Percentiles rank a stretch among this genome's conserved stretches.
Evolutionary conservation across 352 stramenopile genomes (phyloP).

Genomic region (Globisporangium recalcitrans): DNA sequence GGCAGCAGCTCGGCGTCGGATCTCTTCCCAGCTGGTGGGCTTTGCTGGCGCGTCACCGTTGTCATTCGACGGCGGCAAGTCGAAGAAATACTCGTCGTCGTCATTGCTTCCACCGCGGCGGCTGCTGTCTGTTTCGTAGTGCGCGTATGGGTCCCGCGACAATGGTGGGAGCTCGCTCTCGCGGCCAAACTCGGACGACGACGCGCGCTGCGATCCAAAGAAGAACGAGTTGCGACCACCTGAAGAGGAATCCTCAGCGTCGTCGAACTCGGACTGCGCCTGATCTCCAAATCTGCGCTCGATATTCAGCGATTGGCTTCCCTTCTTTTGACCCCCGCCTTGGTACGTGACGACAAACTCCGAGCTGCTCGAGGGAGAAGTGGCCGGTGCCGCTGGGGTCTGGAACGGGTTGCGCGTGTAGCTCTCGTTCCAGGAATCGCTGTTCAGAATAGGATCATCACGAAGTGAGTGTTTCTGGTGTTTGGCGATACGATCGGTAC

Average conservation of each 20-base stretch:
- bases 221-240: conserved; percentile 40
- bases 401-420: conserved; percentile 14
- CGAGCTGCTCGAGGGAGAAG: neutral
- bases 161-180: conserved; percentile 24
- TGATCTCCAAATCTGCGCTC: neutral
- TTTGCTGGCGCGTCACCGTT: conserved; percentile 27
- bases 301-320: neutral
- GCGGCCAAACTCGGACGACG: conserved; percentile 1
- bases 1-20: conserved; percentile 49
- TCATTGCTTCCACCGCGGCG: conserved; percentile 18
- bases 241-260: conserved; percentile 9
- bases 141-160: conserved; percentile 38
- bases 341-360: conserved; percentile 12
- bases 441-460: conserved; percentile 7
- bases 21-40: conserved; percentile 73
- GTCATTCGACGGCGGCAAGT: conserved; percentile 3
- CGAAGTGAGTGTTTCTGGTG: neutral
- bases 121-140: conserved; percentile 14
- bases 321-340: neutral
- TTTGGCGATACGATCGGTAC: no score
- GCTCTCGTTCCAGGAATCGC: conserved; percentile 40
- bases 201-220: conserved; percentile 30
- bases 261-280: neutral
- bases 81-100: conserved; percentile 54
- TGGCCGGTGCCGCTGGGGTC: neutral